Base-by-base conservation (phyloP, 345 rosid species). In the Raphanus sativus region DNA sequence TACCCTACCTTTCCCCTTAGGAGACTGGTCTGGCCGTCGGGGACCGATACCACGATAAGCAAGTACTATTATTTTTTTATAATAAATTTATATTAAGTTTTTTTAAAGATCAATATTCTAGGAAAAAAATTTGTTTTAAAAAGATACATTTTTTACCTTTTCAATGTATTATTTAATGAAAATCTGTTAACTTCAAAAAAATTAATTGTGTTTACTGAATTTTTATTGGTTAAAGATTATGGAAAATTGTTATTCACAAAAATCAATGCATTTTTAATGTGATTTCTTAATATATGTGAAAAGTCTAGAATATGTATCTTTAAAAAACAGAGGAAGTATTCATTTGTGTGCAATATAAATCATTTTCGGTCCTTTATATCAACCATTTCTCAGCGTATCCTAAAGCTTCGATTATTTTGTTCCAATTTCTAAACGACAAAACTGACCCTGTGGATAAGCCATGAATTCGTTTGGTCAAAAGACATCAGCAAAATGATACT, bases 11-110 rank as follows among this genome's bases (percentile, higher is more conserved):
- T 67, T 17, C 78, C 58, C 9, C 40, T 67, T 52, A 73, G 78
- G 82, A 67, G 82, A 73, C 78, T 74, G 78, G 78, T 73, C 78
- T 67, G 74, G 75, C 66, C 82, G 65, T 54, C 70, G 82, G 78
- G 60, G 75, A 79, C 78, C 75, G 17, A 79, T 72, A n/a, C 42
- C 61, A 48, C 10, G 21, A 59, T 2, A 73, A 67, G 30, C 15
- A 26, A 17, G 21, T 21, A 21, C 21, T 17, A 56, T 1, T 24
- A 58, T 58, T 48, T 13, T 9, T 48, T 16, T 55, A 50, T 54
- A 55, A 17, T 6, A 48, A 12, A 13, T 48, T 48, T 48, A n/a
- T 48, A 48, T n/a, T 13, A 48, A n/a, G 6, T 48, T 4, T n/a
- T 48, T n/a, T n/a, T n/a, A n/a, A n/a, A n/a, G n/a, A n/a, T n/a